These are phyloP conservation scores for Phytopythium sindhum DNA, from an alignment of 352 stramenopile species.

Conservation along the genomic window DNA sequence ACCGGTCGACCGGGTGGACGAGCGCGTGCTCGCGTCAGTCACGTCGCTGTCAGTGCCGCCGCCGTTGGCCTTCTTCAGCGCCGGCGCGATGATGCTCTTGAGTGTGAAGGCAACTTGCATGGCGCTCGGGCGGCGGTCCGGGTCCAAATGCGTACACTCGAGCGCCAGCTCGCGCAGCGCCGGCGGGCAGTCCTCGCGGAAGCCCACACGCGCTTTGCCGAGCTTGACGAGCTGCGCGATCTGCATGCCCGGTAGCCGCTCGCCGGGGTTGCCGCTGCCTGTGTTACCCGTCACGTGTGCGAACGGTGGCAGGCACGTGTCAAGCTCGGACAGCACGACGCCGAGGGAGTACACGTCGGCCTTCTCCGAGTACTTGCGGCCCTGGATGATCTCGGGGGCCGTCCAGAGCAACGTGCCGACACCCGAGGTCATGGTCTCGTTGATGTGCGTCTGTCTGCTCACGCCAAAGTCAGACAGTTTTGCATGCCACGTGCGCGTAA, in stretches of 20 bases:
- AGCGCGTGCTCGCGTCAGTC: neutral
- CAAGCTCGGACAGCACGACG: slow-evolving; percentile 78
- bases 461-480: slow-evolving; percentile 90
- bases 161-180: slow-evolving; percentile 46
- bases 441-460: slow-evolving; percentile 63
- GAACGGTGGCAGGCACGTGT: slow-evolving; percentile 65
- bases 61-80: slow-evolving; percentile 13
- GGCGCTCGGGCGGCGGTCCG: slow-evolving; percentile 52
- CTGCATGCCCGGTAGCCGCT: slow-evolving; percentile 67
- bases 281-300: slow-evolving; percentile 37
- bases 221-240: slow-evolving; percentile 58
- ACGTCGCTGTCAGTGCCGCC: neutral
- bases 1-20: neutral
- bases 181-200: slow-evolving; percentile 58
- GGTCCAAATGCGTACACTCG: slow-evolving; percentile 64
- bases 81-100: slow-evolving; percentile 66
- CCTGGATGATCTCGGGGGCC: slow-evolving; percentile 85
- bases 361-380: slow-evolving; percentile 83
- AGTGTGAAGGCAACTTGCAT: slow-evolving; percentile 76
- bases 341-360: slow-evolving; percentile 88
- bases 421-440: slow-evolving; percentile 76
- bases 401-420: slow-evolving; percentile 84
- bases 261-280: slow-evolving; percentile 9
- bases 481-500: slow-evolving; percentile 58
- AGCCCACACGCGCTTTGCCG: slow-evolving; percentile 43